These are phyloP conservation scores for Paraconiothyrium brasiliense DNA, from an alignment of 2,329 filamentous ascomycete genomes.

Conservation along the genomic window DNA sequence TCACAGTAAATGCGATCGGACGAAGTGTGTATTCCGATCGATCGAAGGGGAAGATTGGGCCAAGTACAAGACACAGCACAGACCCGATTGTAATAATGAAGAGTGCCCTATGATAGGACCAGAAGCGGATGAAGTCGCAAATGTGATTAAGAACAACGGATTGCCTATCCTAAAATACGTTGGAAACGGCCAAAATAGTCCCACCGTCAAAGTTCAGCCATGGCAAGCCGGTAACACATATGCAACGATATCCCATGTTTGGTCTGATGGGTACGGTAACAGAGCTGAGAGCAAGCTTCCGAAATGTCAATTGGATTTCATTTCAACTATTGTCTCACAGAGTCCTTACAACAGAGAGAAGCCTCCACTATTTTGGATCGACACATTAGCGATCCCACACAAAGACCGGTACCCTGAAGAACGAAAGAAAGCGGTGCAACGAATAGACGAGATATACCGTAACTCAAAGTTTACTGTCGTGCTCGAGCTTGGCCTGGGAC, in stretches of 20 bases:
- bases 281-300: not conserved
- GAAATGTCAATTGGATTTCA: not conserved
- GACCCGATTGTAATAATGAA: too few relatives aligned
- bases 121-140: not conserved
- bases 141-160: not conserved
- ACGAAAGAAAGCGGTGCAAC: not conserved
- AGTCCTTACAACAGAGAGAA: not conserved
- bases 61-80: too few relatives aligned
- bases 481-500: not conserved
- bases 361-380: not conserved
- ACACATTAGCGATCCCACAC: not conserved
- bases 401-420: not conserved
- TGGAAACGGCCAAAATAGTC: not conserved
- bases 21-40: too few relatives aligned
- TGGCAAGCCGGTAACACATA: not conserved
- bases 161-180: not conserved
- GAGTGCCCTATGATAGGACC: too few relatives aligned
- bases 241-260: not conserved
- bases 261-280: not conserved
- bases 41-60: too few relatives aligned
- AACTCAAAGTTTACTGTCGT: not conserved
- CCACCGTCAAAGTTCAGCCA: not conserved
- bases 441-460: not conserved
- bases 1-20: too few relatives aligned
- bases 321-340: not conserved